phyloP scores from a whole-genome alignment of 306 rosid genomes.

The Cucurbita moschata region DNA sequence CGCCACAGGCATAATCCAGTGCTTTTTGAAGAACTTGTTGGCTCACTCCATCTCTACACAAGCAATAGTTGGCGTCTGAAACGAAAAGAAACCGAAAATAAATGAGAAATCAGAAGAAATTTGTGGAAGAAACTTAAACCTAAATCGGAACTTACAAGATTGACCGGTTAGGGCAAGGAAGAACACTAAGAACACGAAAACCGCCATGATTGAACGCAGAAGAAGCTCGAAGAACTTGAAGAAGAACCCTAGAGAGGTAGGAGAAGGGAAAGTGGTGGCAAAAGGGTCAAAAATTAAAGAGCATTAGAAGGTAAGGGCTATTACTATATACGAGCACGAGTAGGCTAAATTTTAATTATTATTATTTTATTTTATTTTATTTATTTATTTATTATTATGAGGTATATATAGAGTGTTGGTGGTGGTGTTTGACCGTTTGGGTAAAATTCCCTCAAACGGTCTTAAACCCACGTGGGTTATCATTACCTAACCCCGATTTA shows the following conservation, averaged over 20 bases:
- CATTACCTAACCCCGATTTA: neutral
- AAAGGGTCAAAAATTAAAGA: neutral
- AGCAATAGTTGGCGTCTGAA: slow-evolving; percentile 61
- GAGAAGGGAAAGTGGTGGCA: neutral
- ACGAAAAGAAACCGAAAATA: too few relatives aligned
- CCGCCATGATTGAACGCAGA: slow-evolving; percentile 21
- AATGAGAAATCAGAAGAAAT: neutral
- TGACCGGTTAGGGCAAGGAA: slow-evolving; percentile 28
- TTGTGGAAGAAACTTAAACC: neutral
- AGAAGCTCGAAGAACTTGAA: neutral
- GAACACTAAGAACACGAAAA: slow-evolving; percentile 23
- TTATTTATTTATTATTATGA: neutral
- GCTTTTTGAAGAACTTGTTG: slow-evolving; percentile 57
- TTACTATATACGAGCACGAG: slow-evolving; percentile 2
- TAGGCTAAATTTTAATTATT: neutral
- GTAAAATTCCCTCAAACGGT: slow-evolving; percentile 40
- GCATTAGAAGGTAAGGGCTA: neutral
- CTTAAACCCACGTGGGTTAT: slow-evolving; percentile 34
- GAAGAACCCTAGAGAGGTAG: slow-evolving; percentile 5
- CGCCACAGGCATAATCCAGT: slow-evolving; percentile 91
- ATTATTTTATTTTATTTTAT: neutral
- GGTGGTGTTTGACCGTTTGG: neutral
- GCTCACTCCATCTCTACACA: slow-evolving; percentile 65
- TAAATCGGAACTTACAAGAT: slow-evolving; percentile 39
- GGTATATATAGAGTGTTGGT: neutral